Evolutionary conservation across 2,329 filamentous ascomycete genomes (phyloP).

Genomic region (Xylariaceae sp.): DNA sequence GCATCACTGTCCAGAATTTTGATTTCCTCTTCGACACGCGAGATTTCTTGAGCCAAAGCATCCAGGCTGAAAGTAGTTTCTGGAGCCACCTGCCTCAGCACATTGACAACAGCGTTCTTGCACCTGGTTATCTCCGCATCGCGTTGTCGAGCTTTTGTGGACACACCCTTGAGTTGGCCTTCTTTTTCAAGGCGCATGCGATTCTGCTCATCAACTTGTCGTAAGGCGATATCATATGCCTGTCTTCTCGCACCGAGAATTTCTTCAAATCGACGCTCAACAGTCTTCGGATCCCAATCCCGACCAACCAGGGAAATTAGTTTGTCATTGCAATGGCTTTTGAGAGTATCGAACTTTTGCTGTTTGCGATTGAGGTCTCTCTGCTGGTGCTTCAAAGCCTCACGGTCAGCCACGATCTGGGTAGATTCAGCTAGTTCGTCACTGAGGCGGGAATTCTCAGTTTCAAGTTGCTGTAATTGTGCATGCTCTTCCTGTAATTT

Average conservation of each 20-base stretch:
- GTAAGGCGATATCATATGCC: slow-evolving; percentile 61
- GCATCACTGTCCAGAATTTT: slow-evolving; percentile 63
- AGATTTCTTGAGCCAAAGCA: slow-evolving; percentile 50
- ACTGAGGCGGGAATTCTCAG: slow-evolving; percentile 66
- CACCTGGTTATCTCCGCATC: slow-evolving; percentile 58
- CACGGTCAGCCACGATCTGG: slow-evolving; percentile 74
- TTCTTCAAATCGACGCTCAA: slow-evolving; percentile 69
- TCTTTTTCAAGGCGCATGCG: slow-evolving; percentile 75
- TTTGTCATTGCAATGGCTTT: slow-evolving; percentile 67
- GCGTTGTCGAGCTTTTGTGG: slow-evolving; percentile 62
- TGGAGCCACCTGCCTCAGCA: slow-evolving; percentile 40
- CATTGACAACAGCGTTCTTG: slow-evolving; percentile 52
- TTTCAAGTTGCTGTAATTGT: slow-evolving; percentile 66
- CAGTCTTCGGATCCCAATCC: slow-evolving; percentile 63
- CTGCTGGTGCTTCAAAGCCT: slow-evolving; percentile 76
- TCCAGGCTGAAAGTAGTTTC: slow-evolving; percentile 46
- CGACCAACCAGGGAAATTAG: slow-evolving; percentile 61
- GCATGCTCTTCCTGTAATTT: slow-evolving; percentile 64
- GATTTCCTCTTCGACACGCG: slow-evolving; percentile 50
- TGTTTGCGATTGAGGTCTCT: slow-evolving; percentile 74
- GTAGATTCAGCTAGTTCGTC: slow-evolving; percentile 82
- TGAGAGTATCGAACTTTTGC: slow-evolving; percentile 73
- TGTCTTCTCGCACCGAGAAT: slow-evolving; percentile 55
- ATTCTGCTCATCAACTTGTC: slow-evolving; percentile 64
- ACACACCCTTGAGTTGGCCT: slow-evolving; percentile 63